A percentile compares a stretch with the other conserved stretches of the same genome.
Conservation (phyloP, 169 alveolate genomes). For the Plasmodium adleri region DNA sequence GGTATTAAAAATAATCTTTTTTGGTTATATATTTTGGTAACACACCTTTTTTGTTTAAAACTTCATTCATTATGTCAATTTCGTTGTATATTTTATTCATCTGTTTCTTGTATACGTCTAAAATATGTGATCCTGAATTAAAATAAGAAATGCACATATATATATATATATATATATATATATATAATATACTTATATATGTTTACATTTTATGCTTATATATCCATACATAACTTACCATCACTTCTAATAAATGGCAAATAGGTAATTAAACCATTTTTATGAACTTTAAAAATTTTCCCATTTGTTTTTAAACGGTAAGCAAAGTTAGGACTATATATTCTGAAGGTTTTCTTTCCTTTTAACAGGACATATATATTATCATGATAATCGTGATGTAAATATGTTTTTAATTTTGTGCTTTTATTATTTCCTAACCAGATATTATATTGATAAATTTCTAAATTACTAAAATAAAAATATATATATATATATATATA, state of each 20-base stretch:
- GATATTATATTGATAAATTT: slow-evolving; percentile 64
- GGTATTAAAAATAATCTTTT: neutral
- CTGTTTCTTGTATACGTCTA: slow-evolving; percentile 73
- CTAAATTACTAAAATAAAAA: slow-evolving; percentile 58
- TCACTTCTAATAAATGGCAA: slow-evolving; percentile 77
- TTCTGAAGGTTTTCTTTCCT: slow-evolving; percentile 74
- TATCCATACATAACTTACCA: slow-evolving; percentile 31
- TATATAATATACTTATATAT: slow-evolving; percentile 9
- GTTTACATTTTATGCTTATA: neutral
- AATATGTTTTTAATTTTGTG: slow-evolving; percentile 66
- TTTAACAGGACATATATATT: slow-evolving; percentile 70
- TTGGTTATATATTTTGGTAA: neutral
- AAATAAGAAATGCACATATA: neutral
- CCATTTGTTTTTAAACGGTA: slow-evolving; percentile 62
- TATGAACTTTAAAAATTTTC: slow-evolving; percentile 39
- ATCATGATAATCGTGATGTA: slow-evolving; percentile 76
- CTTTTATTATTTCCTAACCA: slow-evolving; percentile 75
- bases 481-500: too few relatives aligned
- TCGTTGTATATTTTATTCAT: slow-evolving; percentile 49
- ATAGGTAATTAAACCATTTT: slow-evolving; percentile 67
- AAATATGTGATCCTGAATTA: slow-evolving; percentile 48
- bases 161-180: neutral
- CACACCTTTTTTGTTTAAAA: slow-evolving; percentile 26
- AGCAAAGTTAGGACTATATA: slow-evolving; percentile 77
- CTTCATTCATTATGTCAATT: slow-evolving; percentile 29